Conservation (phyloP, 352 stramenopile species). For the Phytophthora cryptogea region DNA sequence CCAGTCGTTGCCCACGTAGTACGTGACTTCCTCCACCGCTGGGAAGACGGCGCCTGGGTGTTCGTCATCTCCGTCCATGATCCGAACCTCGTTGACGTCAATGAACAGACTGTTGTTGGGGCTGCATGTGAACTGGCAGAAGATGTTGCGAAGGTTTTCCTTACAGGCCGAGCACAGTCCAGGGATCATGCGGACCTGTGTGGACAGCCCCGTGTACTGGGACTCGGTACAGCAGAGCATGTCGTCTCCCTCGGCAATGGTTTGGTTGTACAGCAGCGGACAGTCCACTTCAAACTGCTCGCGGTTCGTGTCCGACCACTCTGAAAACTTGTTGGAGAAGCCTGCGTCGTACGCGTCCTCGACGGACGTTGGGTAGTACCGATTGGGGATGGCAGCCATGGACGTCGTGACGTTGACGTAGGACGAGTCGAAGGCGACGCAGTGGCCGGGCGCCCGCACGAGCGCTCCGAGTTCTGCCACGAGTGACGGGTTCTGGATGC, state of each 20-base stretch:
- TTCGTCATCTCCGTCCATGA: constrained; percentile 50
- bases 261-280: constrained; percentile 62
- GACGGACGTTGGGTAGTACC: constrained; percentile 56
- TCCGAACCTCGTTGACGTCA: constrained; percentile 54
- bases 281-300: constrained; percentile 68
- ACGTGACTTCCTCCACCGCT: constrained; percentile 57
- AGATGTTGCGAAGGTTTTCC: constrained; percentile 69
- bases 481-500: constrained; percentile 44
- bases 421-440: constrained; percentile 52
- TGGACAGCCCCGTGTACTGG: constrained; percentile 59
- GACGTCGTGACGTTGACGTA: constrained; percentile 45
- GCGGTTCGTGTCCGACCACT: constrained; percentile 56
- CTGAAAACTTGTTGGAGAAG: constrained; percentile 66
- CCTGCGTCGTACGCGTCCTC: constrained; percentile 49
- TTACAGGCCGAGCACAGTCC: constrained; percentile 64
- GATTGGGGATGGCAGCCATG: constrained; percentile 47
- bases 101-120: constrained; percentile 71
- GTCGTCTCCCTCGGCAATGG: constrained; percentile 44
- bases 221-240: constrained; percentile 68
- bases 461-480: constrained; percentile 45
- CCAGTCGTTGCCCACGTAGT: constrained; percentile 66
- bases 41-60: constrained; percentile 46
- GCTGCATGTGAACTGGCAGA: constrained; percentile 68
- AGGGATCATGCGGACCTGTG: constrained; percentile 63
- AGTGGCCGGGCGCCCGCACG: constrained; percentile 47